phyloP scores from a whole-genome alignment of 495 filamentous ascomycete genomes.

The Pyrenula massariospora region DNA sequence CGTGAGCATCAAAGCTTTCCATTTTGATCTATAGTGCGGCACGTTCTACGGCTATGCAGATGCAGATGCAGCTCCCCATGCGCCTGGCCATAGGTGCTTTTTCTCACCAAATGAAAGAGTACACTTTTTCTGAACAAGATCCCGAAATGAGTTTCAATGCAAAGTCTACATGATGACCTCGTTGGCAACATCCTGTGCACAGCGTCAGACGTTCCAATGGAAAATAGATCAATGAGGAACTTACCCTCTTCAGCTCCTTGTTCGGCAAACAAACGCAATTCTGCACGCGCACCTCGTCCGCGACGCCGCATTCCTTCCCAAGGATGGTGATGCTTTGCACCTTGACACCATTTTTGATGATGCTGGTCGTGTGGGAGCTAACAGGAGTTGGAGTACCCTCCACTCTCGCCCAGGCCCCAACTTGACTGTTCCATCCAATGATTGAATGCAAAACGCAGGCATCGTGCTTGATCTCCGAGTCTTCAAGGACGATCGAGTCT shows the following conservation, averaged over 20 bases:
- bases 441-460: slow-evolving; percentile 94
- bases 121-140: too few relatives aligned
- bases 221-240: slow-evolving; percentile 19
- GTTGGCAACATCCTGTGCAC: slow-evolving; percentile 68
- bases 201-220: not conserved
- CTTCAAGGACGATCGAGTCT: slow-evolving; percentile 92
- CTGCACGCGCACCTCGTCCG: slow-evolving; percentile 91
- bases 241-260: slow-evolving; percentile 95
- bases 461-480: slow-evolving; percentile 93
- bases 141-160: not conserved
- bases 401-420: slow-evolving; percentile 94
- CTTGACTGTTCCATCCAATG: slow-evolving; percentile 91
- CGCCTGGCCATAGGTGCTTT: too few relatives aligned
- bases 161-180: slow-evolving; percentile 79
- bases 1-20: too few relatives aligned
- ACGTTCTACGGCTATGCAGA: too few relatives aligned
- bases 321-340: slow-evolving; percentile 98
- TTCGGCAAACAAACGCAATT: slow-evolving; percentile 97
- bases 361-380: slow-evolving; percentile 82
- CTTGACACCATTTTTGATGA: slow-evolving; percentile 94
- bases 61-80: too few relatives aligned
- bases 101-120: too few relatives aligned
- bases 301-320: slow-evolving; percentile 91
- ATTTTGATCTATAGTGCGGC: too few relatives aligned
- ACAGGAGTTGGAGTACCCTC: slow-evolving; percentile 90